These are phyloP conservation scores for Rachicladosporium sp. DNA, from an alignment of 2,329 filamentous ascomycete species.

Conservation along the genomic window DNA sequence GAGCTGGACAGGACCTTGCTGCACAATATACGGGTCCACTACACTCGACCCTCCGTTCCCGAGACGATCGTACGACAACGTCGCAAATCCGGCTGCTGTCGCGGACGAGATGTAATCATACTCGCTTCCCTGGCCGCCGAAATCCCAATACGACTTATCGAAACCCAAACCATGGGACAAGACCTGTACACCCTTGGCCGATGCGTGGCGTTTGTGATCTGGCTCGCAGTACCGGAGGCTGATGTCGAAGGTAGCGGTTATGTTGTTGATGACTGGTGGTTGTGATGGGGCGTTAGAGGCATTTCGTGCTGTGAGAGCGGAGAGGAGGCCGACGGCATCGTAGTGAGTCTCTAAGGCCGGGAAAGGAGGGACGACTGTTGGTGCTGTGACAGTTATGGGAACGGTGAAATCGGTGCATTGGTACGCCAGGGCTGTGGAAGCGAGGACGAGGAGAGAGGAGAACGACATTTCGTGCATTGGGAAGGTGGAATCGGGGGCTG, in stretches of 20 bases:
- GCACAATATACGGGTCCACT: constrained; percentile 8
- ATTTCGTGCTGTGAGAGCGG: constrained; percentile 4
- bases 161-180: constrained; percentile 13
- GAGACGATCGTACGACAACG: constrained; percentile 11
- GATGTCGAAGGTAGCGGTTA: constrained; percentile 8
- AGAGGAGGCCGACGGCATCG: constrained; percentile 8
- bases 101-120: constrained; percentile 11
- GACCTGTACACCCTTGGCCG: constrained; percentile 7
- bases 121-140: constrained; percentile 8
- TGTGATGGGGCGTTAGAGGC: constrained; percentile 2
- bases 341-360: constrained; percentile 9
- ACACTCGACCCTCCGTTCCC: constrained; percentile 10
- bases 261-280: constrained; percentile 4
- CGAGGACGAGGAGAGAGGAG: not conserved
- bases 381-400: constrained; percentile 6
- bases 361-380: constrained; percentile 6
- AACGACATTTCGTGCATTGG: not conserved
- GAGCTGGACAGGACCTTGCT: constrained; percentile 8
- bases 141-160: constrained; percentile 12
- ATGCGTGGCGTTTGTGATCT: not conserved
- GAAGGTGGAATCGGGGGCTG: no score
- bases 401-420: constrained; percentile 6
- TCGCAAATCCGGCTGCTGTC: constrained; percentile 9
- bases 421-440: constrained; percentile 1
- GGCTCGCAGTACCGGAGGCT: constrained; percentile 10